Conservation (phyloP, 192 early-diverging fungal genomes). For the Entophlyctis helioformis region DNA sequence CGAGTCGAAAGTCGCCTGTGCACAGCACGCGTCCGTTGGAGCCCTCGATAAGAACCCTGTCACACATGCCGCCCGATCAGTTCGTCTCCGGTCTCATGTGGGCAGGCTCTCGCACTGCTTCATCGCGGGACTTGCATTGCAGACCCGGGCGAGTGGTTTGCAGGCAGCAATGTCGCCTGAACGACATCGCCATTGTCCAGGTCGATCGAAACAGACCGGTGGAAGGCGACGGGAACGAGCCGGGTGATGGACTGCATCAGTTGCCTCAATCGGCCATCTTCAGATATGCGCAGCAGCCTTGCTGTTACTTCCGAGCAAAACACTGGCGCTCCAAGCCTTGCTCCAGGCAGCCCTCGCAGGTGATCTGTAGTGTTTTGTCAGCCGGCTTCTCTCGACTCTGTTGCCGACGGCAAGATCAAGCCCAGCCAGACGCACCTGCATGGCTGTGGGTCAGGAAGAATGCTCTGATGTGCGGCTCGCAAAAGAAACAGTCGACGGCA, state of each 20-base stretch:
- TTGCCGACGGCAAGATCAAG: background rate
- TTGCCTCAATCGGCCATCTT: background rate
- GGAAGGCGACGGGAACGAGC: background rate
- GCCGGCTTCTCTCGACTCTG: background rate
- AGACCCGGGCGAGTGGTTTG: constrained; percentile 39
- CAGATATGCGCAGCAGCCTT: constrained; percentile 13
- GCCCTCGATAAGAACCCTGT: constrained; percentile 21
- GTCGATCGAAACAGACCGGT: constrained; percentile 2
- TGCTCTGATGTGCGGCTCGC: constrained; percentile 7
- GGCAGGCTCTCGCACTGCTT: background rate
- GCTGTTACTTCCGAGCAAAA: constrained; percentile 38
- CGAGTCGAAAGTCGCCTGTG: constrained; percentile 26
- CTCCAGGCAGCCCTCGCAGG: constrained; percentile 17
- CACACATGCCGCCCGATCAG: too few species aligned
- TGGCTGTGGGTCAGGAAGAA: constrained; percentile 35
- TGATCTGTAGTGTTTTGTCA: constrained; percentile 18
- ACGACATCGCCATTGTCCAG: constrained; percentile 18
- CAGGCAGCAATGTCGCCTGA: constrained; percentile 22
- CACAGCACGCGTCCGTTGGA: constrained; percentile 16
- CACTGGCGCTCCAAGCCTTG: constrained; percentile 19
- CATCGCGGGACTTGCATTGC: constrained; percentile 27
- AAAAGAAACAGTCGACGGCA: constrained; percentile 22
- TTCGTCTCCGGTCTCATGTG: too few species aligned
- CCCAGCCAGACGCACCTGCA: constrained; percentile 3
- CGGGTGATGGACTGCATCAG: background rate